phyloP scores from a whole-genome alignment of 1,284 basidiomycete species.

The Phylloboletellus chloephorus region DNA sequence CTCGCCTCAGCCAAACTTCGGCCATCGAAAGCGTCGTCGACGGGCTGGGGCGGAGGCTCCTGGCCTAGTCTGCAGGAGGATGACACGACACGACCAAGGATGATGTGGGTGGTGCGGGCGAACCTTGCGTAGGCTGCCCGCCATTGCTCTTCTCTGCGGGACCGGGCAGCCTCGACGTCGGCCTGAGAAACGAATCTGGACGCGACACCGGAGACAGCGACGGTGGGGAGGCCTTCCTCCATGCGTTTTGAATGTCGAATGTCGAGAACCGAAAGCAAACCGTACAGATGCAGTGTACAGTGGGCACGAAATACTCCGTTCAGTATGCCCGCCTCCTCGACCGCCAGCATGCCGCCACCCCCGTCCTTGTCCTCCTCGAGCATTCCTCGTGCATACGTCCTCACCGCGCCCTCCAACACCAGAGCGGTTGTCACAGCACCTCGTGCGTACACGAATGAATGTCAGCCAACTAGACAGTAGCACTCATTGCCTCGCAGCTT shows the following conservation, averaged over 20 bases:
- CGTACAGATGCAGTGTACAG: conserved; percentile 2
- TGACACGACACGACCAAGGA: conserved; percentile 11
- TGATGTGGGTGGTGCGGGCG: conserved; percentile 15
- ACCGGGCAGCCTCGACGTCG: conserved; percentile 75
- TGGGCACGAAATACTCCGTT: too few relatives aligned
- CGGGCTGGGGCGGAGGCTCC: conserved; percentile 75
- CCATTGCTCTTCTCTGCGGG: conserved; percentile 81
- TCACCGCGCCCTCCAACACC: conserved; percentile 37
- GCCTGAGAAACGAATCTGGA: conserved; percentile 75
- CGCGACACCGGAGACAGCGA: conserved; percentile 62
- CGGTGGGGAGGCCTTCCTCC: conserved; percentile 55
- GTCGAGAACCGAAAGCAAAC: conserved; percentile 17
- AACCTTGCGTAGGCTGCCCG: conserved; percentile 88
- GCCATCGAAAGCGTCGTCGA: conserved; percentile 78
- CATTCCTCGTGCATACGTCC: conserved; percentile 16
- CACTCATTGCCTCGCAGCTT: conserved; percentile 44
- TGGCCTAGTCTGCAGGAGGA: conserved; percentile 63
- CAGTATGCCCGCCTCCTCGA: conserved; percentile 19
- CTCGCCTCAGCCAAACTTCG: conserved; percentile 86
- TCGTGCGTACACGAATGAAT: conserved; percentile 41
- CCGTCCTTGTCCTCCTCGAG: conserved; percentile 20
- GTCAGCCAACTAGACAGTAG: neutral
- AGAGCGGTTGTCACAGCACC: conserved; percentile 63
- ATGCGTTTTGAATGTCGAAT: conserved; percentile 24
- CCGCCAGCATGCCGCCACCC: conserved; percentile 16